These are phyloP conservation scores for Fusarium albosuccineum DNA, from an alignment of 2,329 filamentous ascomycete species.

Conservation along the genomic window DNA sequence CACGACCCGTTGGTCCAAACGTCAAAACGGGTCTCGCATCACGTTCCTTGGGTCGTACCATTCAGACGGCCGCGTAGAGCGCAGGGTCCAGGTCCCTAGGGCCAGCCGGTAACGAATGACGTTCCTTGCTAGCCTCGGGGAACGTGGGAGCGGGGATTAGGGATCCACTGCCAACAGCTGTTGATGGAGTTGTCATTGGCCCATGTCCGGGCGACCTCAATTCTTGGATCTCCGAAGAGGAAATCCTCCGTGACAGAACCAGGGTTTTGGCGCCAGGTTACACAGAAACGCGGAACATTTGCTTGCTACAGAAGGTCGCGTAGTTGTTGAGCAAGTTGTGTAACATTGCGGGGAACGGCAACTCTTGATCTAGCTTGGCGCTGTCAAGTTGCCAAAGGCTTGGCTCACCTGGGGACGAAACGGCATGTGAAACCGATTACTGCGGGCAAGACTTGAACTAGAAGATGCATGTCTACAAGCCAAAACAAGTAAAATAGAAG, in stretches of 20 bases:
- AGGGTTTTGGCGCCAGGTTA: background rate
- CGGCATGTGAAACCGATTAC: too few relatives aligned
- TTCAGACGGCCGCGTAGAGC: background rate
- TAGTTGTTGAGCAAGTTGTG: too few relatives aligned
- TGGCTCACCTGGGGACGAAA: too few relatives aligned
- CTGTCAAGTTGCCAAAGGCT: too few relatives aligned
- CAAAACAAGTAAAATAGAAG: too few relatives aligned
- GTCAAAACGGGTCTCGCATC: background rate
- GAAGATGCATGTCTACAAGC: too few relatives aligned
- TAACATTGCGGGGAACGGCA: too few relatives aligned
- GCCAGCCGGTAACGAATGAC: conserved; percentile 8
- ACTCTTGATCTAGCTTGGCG: too few relatives aligned
- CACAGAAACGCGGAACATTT: background rate
- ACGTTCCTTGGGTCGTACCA: conserved; percentile 2
- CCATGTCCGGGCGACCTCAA: background rate
- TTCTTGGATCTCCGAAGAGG: background rate
- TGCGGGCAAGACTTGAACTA: too few relatives aligned
- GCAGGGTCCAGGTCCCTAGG: conserved; percentile 9
- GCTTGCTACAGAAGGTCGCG: background rate
- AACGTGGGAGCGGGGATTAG: background rate
- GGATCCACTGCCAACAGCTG: background rate
- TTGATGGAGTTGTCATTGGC: background rate
- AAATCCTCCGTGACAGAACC: background rate
- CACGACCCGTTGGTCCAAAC: conserved; percentile 17
- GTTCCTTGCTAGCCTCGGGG: conserved; percentile 10